These are phyloP conservation scores for Chalciporus sphaerocephalus DNA, from an alignment of 768 basidiomycete species.

Conservation along the genomic window DNA sequence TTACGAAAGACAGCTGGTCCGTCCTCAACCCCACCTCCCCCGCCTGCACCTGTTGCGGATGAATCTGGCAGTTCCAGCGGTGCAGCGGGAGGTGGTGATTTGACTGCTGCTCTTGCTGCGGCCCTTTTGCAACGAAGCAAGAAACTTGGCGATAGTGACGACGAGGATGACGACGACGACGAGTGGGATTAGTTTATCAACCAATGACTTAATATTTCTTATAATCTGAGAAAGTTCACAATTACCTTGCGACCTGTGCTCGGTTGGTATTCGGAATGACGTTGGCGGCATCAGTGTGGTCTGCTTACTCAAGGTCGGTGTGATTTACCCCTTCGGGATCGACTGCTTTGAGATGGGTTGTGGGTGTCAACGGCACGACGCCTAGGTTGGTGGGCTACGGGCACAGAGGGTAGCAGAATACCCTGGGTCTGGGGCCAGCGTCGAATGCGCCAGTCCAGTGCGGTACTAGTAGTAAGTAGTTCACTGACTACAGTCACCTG, in stretches of 20 bases:
- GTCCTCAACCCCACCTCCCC: conserved; percentile 33
- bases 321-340: no score
- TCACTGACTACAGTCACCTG: conserved; percentile 14
- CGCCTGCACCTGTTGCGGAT: conserved; percentile 29
- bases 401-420: neutral
- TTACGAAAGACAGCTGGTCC: conserved; percentile 52
- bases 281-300: neutral
- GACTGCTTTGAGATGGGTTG: no score
- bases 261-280: neutral
- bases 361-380: neutral
- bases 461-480: no score
- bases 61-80: conserved; percentile 33
- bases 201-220: conserved; percentile 3
- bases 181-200: conserved; percentile 45
- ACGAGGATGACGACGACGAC: conserved; percentile 71
- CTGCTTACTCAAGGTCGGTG: no score
- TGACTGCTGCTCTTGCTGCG: conserved; percentile 79
- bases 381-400: neutral
- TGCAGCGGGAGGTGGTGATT: conserved; percentile 52
- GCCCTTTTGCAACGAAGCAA: conserved; percentile 81
- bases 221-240: conserved; percentile 7
- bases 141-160: conserved; percentile 82
- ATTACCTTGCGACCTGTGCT: neutral
- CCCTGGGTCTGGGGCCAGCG: conserved; percentile 18
- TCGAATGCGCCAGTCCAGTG: neutral